phyloP scores from a whole-genome alignment of 345 rosid species.

The Pistacia atlantica region DNA sequence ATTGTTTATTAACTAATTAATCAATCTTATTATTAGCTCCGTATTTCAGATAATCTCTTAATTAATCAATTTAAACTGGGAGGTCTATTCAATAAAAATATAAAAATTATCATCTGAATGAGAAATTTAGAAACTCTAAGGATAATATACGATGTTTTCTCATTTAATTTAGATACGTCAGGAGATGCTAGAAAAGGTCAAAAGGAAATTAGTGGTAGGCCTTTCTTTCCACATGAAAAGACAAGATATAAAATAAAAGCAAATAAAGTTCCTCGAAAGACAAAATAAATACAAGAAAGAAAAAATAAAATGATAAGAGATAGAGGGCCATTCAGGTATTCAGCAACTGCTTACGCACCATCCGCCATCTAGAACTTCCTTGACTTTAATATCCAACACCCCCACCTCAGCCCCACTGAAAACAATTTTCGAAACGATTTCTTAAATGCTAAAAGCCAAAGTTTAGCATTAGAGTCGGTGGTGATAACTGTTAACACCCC shows the following conservation, averaged over 20 bases:
- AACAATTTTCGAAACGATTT: not conserved
- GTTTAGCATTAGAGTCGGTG: not conserved
- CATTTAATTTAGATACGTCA: conserved; percentile 9
- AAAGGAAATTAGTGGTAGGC: not conserved
- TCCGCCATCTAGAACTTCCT: conserved; percentile 34
- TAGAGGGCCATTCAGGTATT: not conserved
- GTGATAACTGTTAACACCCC: not conserved
- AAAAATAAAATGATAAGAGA: not conserved
- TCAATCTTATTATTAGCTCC: no score
- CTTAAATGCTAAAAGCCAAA: conserved; percentile 10
- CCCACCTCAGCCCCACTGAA: not conserved
- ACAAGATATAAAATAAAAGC: not conserved
- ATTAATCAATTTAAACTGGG: no score
- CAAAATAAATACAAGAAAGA: not conserved
- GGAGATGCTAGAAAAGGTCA: not conserved
- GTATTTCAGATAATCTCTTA: no score
- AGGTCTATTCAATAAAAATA: no score
- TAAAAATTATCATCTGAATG: no score
- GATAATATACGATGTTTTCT: no score
- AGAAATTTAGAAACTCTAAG: no score
- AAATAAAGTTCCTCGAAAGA: conserved; percentile 10
- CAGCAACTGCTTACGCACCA: no score
- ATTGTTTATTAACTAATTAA: not conserved
- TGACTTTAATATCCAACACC: conserved; percentile 26
- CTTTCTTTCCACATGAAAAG: conserved; percentile 10